Conservation (phyloP, 2,329 filamentous ascomycete species). For the Lachnellula cervina region DNA sequence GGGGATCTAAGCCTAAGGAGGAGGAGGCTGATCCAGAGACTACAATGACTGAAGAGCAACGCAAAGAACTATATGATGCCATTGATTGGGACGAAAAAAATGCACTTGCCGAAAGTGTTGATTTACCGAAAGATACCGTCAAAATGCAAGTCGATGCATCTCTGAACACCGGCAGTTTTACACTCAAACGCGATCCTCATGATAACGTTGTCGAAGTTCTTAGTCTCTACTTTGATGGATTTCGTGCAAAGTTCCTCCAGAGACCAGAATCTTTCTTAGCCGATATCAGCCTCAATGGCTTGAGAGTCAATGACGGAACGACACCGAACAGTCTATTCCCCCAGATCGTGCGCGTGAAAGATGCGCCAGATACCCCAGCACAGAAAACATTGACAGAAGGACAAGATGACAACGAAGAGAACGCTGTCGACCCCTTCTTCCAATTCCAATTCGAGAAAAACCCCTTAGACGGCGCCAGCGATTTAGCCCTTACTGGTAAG, state of each 20-base stretch:
- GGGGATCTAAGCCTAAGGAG: constrained; percentile 66
- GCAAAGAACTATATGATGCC: constrained; percentile 92
- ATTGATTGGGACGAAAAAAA: constrained; percentile 99
- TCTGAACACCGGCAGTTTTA: constrained; percentile 94
- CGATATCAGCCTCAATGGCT: constrained; percentile 83
- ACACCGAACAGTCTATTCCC: constrained; percentile 87
- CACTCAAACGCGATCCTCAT: constrained; percentile 78
- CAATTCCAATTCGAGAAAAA: constrained; percentile 91
- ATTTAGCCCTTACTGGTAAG: constrained; percentile 84
- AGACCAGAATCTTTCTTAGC: constrained; percentile 86
- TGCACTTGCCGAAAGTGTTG: constrained; percentile 78
- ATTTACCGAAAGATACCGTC: constrained; percentile 83
- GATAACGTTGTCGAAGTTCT: constrained; percentile 75
- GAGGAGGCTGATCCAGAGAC: constrained; percentile 65
- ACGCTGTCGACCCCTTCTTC: constrained; percentile 74
- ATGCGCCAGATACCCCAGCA: constrained; percentile 56
- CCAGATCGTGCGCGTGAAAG: constrained; percentile 94
- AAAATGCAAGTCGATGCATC: constrained; percentile 91
- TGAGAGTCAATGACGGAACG: constrained; percentile 93
- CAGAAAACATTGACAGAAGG: constrained; percentile 32
- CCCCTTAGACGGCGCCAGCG: constrained; percentile 85
- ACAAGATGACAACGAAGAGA: constrained; percentile 35
- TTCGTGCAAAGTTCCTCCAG: constrained; percentile 84
- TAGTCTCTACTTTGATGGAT: constrained; percentile 88
- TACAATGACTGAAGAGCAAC: constrained; percentile 90